Base-by-base conservation (phyloP, 2,329 filamentous ascomycete genomes). In the Fonsecaea pedrosoi region DNA sequence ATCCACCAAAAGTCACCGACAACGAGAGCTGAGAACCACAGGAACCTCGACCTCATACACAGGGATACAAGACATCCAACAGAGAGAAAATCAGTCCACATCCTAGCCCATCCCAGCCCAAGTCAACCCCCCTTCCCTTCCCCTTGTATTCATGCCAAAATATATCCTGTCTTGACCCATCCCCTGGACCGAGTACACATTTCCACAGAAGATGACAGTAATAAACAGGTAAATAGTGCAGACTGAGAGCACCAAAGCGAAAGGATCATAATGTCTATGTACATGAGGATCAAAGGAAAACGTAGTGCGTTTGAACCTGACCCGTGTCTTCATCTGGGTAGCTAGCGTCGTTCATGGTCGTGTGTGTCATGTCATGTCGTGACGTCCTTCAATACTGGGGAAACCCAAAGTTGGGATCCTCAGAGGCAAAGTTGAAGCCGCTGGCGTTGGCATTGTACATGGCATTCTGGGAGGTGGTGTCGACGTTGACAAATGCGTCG, bases 331-430 rank as follows among this genome's bases (percentile, higher is more conserved):
- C 58, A 53, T 38, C 57, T 50, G 42, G 25, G 45, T 50, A 25
- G 15, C 57, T 50, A 21, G 10, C 38, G 10, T 42, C 38, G 38
- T 42, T 60, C 37, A 65, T 45, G 4, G n/a, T 65, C 21, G 35
- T 60, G 13, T 65, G 55, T 61, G 25, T 25, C 25, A 25, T 25
- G 55, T 55, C 48, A 37, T 37, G 32, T 61, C 59, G 30, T 61
- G 13, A 13, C 59, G n/a, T 54, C 37, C 4, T 54, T 61, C 25
- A 61, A 18, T 40, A 61, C 34, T 54, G 59, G 18, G 38, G 48
- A 38, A 40, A 61, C 12, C 21, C 30, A 12, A 61, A 50, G n/a
- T 50, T 38, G 18, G 48, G 21, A 34, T 38, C 35, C 18, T 61
- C 48, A 13, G 34, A 34, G 1, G 45, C n/a, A 21, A 38, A 53